Evolutionary conservation across 495 filamentous ascomycete species (phyloP).

Genomic region (Neurospora terricola): DNA sequence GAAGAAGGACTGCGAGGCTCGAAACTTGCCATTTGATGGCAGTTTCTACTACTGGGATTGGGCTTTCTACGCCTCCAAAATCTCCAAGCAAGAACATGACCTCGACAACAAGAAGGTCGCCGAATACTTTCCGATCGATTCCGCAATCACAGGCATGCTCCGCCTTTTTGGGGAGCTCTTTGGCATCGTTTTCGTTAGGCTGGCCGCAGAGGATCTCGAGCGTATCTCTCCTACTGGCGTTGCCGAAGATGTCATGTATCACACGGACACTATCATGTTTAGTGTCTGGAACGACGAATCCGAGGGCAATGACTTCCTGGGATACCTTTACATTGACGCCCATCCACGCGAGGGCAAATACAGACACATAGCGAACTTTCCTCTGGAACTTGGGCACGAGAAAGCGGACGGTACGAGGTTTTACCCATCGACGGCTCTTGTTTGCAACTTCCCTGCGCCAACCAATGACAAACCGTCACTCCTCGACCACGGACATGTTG

Average conservation of each 20-base stretch:
- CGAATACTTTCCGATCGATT: conserved; percentile 86
- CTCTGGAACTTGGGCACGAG: conserved; percentile 55
- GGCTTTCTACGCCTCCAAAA: conserved; percentile 72
- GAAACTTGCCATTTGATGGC: conserved; percentile 50
- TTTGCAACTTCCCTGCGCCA: conserved; percentile 60
- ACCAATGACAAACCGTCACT: conserved; percentile 51
- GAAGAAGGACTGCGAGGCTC: conserved; percentile 56
- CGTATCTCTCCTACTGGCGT: conserved; percentile 42
- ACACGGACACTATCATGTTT: conserved; percentile 53
- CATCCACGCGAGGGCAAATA: conserved; percentile 55
- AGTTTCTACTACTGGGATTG: conserved; percentile 89
- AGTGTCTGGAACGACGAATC: conserved; percentile 52
- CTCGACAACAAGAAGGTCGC: conserved; percentile 84
- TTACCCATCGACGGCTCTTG: conserved; percentile 52
- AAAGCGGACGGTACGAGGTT: conserved; percentile 43
- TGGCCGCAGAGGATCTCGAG: conserved; percentile 43
- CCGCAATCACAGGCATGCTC: conserved; percentile 83
- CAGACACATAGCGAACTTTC: conserved; percentile 70
- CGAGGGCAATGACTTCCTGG: conserved; percentile 49
- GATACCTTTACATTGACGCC: conserved; percentile 55
- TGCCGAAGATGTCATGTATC: conserved; percentile 50
- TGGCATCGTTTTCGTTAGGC: conserved; percentile 81
- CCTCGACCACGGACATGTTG: conserved; percentile 55
- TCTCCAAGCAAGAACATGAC: conserved; percentile 84
- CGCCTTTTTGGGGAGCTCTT: conserved; percentile 90